Conservation (phyloP, 2,329 filamentous ascomycete genomes). For the Corinectria fuckeliana region DNA sequence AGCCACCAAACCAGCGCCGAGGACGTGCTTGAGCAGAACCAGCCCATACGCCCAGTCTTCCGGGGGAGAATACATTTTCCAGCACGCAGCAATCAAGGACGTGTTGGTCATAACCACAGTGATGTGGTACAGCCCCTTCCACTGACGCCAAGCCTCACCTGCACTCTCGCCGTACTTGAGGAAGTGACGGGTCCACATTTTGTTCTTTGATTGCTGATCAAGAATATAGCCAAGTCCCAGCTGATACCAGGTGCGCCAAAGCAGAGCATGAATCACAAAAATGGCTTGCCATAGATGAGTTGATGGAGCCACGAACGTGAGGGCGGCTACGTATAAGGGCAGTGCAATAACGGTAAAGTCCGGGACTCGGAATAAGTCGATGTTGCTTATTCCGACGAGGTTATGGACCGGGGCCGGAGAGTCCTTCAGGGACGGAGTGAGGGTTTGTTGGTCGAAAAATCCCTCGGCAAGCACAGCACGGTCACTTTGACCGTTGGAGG, state of each 20-base stretch:
- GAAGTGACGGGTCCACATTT: conserved; percentile 96
- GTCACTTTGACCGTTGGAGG: conserved; percentile 43
- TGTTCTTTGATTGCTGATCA: conserved; percentile 83
- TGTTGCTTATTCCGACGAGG: conserved; percentile 80
- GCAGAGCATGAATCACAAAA: conserved; percentile 80
- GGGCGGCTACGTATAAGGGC: conserved; percentile 73
- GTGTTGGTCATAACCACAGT: conserved; percentile 90
- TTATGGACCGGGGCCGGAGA: conserved; percentile 77
- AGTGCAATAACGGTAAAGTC: conserved; percentile 83
- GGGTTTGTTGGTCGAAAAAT: conserved; percentile 35
- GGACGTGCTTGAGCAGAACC: conserved; percentile 82
- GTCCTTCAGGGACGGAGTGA: conserved; percentile 38
- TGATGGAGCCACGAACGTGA: conserved; percentile 79
- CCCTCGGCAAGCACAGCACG: conserved; percentile 35
- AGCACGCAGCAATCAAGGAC: conserved; percentile 88
- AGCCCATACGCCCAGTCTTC: conserved; percentile 87
- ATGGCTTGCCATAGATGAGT: conserved; percentile 77
- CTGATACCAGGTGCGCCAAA: conserved; percentile 92
- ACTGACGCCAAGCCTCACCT: conserved; percentile 94
- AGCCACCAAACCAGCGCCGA: conserved; percentile 80
- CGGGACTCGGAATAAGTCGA: conserved; percentile 87
- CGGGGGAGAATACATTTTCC: conserved; percentile 95
- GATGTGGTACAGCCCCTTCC: conserved; percentile 95
- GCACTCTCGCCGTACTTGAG: conserved; percentile 93
- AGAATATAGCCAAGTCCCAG: conserved; percentile 86